Evolutionary conservation across 164 flowering plant species (phyloP), one percentile per base, ranked within the genome.

Genomic region (Platanus orientalis): DNA sequence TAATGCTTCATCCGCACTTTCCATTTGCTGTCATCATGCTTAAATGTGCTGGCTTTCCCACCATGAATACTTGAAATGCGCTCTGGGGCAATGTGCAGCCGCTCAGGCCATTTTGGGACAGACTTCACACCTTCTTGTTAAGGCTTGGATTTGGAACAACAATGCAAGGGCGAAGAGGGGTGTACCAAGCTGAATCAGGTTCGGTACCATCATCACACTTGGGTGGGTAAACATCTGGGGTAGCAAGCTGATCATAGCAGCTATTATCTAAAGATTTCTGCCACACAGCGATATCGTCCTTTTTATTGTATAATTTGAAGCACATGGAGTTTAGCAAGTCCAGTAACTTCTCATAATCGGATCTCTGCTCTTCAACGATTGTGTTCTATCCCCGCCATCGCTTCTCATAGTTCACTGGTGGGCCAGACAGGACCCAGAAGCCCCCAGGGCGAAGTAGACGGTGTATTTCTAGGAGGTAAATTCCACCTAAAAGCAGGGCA

Each of bases 381-480:
- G 97, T 94, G 70, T 94, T 84, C 99, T 97, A 94, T 55, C 99
- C 99, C 44, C 79, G 70, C 97, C 99, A 94, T 3, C 84, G 82
- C 73, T 79, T 69, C 64, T 91, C 84, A 58, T 89, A 94, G 84
- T 94, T 94, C 54, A 95, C 93, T 19, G 99, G 99, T 10, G 99
- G 99, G 25, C 99, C 99, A 59, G 99, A 95, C 19, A 95, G 81
- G 57, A 92, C 87, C 97, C 97, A 95, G 75, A 95, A 95, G 29
- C 97, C 99, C 29, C 99, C 99, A 25, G 99, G 97, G 39, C 99
- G 90, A 24, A 95, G 97, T 28, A 92, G 86, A 6, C 99, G 92
- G 60, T 92, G 87, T 45, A 95, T 60, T 68, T 95, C 99, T 5
- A 95, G 74, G 55, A 95, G 96, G 78, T 95, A 95, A 45, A 95